Conservation (phyloP, 2,329 filamentous ascomycete species). For the Fusarium irregulare region DNA sequence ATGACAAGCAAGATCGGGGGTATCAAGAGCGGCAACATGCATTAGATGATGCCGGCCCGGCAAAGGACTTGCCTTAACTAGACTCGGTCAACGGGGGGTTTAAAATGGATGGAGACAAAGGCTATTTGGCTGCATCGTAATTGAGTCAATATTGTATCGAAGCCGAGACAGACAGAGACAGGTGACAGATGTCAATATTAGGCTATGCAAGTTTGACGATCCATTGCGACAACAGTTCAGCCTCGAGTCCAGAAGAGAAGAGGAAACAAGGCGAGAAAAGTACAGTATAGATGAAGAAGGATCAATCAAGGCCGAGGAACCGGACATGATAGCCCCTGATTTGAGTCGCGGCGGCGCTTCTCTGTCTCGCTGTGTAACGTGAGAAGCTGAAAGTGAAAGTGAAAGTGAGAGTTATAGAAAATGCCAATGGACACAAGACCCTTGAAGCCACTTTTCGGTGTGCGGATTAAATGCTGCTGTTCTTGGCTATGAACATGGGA, state of each 20-base stretch:
- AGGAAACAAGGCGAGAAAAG: background rate
- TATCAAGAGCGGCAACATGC: slow-evolving; percentile 1
- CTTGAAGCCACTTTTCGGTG: slow-evolving; percentile 14
- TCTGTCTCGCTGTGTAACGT: slow-evolving; percentile 25
- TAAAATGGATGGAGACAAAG: background rate
- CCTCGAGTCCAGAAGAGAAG: background rate
- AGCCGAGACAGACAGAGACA: slow-evolving; percentile 2
- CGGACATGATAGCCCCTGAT: background rate
- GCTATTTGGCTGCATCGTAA: slow-evolving; percentile 8
- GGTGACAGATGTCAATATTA: background rate
- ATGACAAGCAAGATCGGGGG: slow-evolving; percentile 8
- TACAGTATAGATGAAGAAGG: background rate
- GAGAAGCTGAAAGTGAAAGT: background rate
- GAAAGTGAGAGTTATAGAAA: background rate
- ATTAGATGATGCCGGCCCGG: slow-evolving; percentile 4
- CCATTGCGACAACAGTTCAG: slow-evolving; percentile 7
- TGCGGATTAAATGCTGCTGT: background rate
- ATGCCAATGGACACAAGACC: background rate
- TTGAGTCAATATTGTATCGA: background rate
- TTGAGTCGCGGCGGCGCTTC: slow-evolving; percentile 5
- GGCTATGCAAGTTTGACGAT: slow-evolving; percentile 13
- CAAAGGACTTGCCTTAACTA: background rate
- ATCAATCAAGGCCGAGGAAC: background rate
- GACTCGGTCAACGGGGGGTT: background rate
- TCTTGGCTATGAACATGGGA: background rate